Conservation (phyloP, 1,284 basidiomycete species). For the Cystobasidium pallidum region DNA sequence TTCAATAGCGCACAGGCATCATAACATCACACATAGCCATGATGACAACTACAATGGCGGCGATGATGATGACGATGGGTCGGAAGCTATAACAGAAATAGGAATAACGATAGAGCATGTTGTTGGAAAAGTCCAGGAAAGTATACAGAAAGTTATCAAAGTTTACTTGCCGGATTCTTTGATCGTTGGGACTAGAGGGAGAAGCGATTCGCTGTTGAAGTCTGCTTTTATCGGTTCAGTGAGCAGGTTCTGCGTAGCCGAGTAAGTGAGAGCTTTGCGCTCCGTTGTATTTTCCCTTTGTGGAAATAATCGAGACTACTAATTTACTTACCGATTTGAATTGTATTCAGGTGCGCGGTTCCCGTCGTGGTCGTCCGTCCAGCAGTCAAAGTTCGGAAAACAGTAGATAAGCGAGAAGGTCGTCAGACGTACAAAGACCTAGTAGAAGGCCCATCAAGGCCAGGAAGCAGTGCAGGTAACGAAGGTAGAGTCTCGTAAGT, state of each 20-base stretch:
- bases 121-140: slow-evolving; percentile 83
- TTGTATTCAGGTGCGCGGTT: slow-evolving; percentile 61
- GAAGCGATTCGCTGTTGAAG: slow-evolving; percentile 57
- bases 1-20: slow-evolving; percentile 17
- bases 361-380: slow-evolving; percentile 82
- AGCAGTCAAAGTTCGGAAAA: slow-evolving; percentile 50
- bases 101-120: slow-evolving; percentile 87
- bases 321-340: neutral
- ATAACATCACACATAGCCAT: too few species aligned
- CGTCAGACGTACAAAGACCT: slow-evolving; percentile 42
- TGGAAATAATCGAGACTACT: neutral
- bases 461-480: slow-evolving; percentile 16
- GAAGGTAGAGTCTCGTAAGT: slow-evolving; percentile 14
- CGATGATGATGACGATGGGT: neutral
- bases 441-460: slow-evolving; percentile 39
- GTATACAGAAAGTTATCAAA: slow-evolving; percentile 82
- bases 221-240: slow-evolving; percentile 57
- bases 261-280: neutral
- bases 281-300: neutral
- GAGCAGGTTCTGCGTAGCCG: slow-evolving; percentile 71
- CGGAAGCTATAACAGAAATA: slow-evolving; percentile 32
- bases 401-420: slow-evolving; percentile 42
- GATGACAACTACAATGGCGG: neutral
- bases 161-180: slow-evolving; percentile 94
- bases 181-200: slow-evolving; percentile 87